Evolutionary conservation across 2,329 filamentous ascomycete species (phyloP), one percentile per base, ranked within the genome.

Genomic region (Trichoderma sp.): DNA sequence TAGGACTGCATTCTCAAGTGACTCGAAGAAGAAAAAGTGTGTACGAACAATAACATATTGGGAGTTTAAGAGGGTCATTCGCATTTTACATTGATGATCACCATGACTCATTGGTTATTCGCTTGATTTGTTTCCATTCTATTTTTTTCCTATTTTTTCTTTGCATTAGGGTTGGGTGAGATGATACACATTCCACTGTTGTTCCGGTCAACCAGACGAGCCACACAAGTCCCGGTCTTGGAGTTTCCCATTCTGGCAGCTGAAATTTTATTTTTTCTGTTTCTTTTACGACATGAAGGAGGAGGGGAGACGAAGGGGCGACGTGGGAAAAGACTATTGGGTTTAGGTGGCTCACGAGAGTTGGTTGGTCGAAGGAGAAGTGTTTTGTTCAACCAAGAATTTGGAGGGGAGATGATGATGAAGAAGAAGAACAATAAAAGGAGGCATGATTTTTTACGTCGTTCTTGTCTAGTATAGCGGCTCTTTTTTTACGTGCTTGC

Each of bases 1-100:
- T 89, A 80, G 78, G 59, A 66, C 33, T n/a, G n/a, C 50, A 60
- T 59, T 66, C 69, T 68, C 29, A 38, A 64, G 50, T 29, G 45
- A 66, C 41, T 66, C 60, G 62, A 71, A 56, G 45, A 59, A 35
- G 53, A 24, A 63, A 33, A 35, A 35, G 60, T 63, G 71, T 71
- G 53, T 76, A 75, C 71, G 75, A 76, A 68, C 38, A 68, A 67
- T 50, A 72, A 74, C 72, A 76, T 75, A 62, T 67, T 66, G 62
- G 72, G 64, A 75, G 75, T 75, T 75, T 71, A 75, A 71, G 62
- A 76, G 73, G 73, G 60, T 67, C 75, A 67, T 67, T 76, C 62
- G 75, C 66, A 75, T 75, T 72, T 76, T 75, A 66, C 53, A 53
- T 63, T 76, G 72, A 76, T 75, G 75, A 75, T 75, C 50, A 75